A percentile compares a stretch with the other conserved stretches of the same genome.
These are phyloP conservation scores for Glebionis coronaria DNA, from an alignment of 129 eudicot genomes.

Conservation along the genomic window DNA sequence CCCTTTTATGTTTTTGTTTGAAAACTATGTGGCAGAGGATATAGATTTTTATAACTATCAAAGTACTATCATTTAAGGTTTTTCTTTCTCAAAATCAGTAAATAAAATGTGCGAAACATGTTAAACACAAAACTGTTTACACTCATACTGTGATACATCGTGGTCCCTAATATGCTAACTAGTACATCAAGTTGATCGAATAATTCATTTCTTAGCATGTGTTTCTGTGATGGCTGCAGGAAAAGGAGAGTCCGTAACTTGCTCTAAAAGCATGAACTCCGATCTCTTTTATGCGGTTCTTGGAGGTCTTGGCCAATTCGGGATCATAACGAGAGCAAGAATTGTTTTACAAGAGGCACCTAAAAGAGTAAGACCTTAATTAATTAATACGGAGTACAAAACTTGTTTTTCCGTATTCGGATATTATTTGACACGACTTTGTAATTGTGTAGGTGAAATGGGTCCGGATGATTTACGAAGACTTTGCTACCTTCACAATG, in stretches of 20 bases:
- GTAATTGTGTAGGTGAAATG: constrained; percentile 67
- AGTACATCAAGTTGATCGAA: no score
- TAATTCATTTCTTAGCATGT: no score
- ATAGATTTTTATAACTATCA: not conserved
- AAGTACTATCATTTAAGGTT: no score
- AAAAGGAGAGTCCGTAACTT: constrained; percentile 71
- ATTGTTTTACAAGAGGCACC: constrained; percentile 73
- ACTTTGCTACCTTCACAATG: constrained; percentile 57
- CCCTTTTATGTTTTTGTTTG: no score
- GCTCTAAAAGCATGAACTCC: constrained; percentile 51
- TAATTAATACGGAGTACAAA: no score
- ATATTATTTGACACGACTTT: not conserved
- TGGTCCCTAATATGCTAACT: no score
- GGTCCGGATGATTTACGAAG: constrained; percentile 69
- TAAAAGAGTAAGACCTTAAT: constrained; percentile 41
- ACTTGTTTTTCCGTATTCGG: no score
- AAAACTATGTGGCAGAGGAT: no score
- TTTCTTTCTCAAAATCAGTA: no score
- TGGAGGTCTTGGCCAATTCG: constrained; percentile 96
- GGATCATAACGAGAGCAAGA: constrained; percentile 86
- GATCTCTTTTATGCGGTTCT: constrained; percentile 80
- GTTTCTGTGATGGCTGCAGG: constrained; percentile 43
- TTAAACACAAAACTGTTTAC: no score
- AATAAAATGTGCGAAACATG: no score
- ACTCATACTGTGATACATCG: no score